Conservation (phyloP, 306 rosid species). For the Notholithocarpus densiflorus region DNA sequence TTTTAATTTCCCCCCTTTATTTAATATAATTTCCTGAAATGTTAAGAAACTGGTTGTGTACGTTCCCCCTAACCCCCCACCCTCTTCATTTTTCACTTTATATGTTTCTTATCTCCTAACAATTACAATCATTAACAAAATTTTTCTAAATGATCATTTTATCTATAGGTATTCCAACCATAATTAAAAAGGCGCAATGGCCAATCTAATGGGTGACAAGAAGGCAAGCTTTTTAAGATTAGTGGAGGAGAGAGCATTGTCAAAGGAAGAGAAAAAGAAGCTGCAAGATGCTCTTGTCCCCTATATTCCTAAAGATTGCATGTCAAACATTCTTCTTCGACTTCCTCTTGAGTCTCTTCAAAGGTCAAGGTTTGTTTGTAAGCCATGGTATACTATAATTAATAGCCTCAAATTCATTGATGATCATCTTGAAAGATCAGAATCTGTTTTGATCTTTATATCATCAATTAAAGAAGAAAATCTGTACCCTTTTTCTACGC, state of each 20-base stretch:
- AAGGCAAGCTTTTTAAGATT: conserved; percentile 21
- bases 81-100: not conserved
- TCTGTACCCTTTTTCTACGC: not conserved
- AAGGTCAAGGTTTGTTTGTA: conserved; percentile 46
- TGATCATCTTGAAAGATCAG: conserved; percentile 33
- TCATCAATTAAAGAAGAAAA: not conserved
- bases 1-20: not conserved
- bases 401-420: conserved; percentile 28
- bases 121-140: too few species aligned
- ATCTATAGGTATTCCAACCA: conserved; percentile 3
- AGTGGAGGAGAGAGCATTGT: conserved; percentile 30
- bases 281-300: conserved; percentile 26
- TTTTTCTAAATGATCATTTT: not conserved
- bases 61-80: too few species aligned
- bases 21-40: not conserved
- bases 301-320: conserved; percentile 40
- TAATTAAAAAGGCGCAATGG: conserved; percentile 15
- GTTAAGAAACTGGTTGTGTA: not conserved
- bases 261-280: conserved; percentile 34
- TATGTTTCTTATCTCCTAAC: too few species aligned
- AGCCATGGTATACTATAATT: conserved; percentile 40
- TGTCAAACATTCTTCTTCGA: conserved; percentile 40
- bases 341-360: conserved; percentile 50
- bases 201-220: conserved; percentile 16
- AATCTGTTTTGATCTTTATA: conserved; percentile 45